These are phyloP conservation scores for Auricularia auricula-judae DNA, from an alignment of 768 basidiomycete genomes.

Conservation along the genomic window DNA sequence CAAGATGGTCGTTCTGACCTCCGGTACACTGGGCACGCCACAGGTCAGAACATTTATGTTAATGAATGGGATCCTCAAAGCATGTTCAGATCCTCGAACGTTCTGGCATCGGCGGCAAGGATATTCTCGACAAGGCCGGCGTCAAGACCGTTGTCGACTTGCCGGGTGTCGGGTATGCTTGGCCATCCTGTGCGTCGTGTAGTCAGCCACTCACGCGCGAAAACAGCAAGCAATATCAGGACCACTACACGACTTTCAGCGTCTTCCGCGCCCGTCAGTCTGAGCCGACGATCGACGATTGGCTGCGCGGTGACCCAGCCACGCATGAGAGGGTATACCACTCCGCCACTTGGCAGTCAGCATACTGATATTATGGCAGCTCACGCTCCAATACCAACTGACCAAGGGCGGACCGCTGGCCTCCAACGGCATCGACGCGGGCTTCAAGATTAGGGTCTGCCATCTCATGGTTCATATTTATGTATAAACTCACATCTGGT, in stretches of 20 bases:
- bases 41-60: slow-evolving; percentile 20
- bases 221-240: slow-evolving; percentile 56
- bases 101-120: slow-evolving; percentile 52
- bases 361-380: slow-evolving; percentile 14
- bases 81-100: slow-evolving; percentile 48
- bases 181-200: not conserved
- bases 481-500: slow-evolving; percentile 13
- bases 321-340: slow-evolving; percentile 18
- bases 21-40: slow-evolving; percentile 59
- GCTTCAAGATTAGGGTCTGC: slow-evolving; percentile 42
- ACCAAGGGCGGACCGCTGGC: slow-evolving; percentile 52
- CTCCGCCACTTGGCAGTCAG: not conserved
- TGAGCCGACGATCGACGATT: slow-evolving; percentile 45
- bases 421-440: slow-evolving; percentile 64
- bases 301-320: slow-evolving; percentile 55
- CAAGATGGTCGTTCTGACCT: slow-evolving; percentile 55
- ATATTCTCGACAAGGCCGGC: slow-evolving; percentile 26
- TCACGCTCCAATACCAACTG: slow-evolving; percentile 52
- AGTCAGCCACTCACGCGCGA: not conserved
- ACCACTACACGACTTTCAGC: slow-evolving; percentile 64
- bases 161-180: slow-evolving; percentile 46
- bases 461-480: not conserved
- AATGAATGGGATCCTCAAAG: not conserved
- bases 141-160: slow-evolving; percentile 58
- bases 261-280: slow-evolving; percentile 41